These are phyloP conservation scores for Venustampulla echinocandica DNA, from an alignment of 495 filamentous ascomycete species.

Conservation along the genomic window DNA sequence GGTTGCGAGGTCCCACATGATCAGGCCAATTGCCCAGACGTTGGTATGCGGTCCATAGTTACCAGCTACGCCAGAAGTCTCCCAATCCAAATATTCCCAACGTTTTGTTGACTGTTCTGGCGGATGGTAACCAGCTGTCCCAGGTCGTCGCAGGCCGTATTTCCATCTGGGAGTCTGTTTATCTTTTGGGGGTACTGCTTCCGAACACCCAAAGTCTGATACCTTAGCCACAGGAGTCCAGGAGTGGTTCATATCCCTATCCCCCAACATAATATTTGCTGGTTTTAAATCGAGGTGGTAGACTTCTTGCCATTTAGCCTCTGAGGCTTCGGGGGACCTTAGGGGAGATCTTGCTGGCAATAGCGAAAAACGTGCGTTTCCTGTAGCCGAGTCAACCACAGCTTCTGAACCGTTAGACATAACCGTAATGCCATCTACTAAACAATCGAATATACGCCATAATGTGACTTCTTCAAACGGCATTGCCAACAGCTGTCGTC, in stretches of 20 bases:
- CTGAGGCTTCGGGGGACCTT: background rate
- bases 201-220: background rate
- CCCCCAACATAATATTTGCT: background rate
- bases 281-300: slow-evolving; percentile 2
- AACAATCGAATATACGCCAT: background rate
- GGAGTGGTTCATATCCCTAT: background rate
- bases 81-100: slow-evolving; percentile 1
- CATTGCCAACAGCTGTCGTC: background rate
- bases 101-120: slow-evolving; percentile 3
- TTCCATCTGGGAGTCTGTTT: background rate
- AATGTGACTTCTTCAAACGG: background rate
- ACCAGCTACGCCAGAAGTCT: background rate
- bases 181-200: background rate
- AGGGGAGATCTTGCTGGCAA: background rate
- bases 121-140: background rate
- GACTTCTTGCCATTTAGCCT: background rate
- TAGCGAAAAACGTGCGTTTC: background rate
- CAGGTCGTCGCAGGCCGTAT: background rate
- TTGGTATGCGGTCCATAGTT: background rate
- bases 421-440: background rate
- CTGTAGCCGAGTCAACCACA: background rate
- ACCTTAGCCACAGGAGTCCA: background rate
- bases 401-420: background rate
- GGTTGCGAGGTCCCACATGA: background rate
- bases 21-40: slow-evolving; percentile 1